Base-by-base conservation (phyloP, 495 filamentous ascomycete genomes). In the Lophium mytilinum region DNA sequence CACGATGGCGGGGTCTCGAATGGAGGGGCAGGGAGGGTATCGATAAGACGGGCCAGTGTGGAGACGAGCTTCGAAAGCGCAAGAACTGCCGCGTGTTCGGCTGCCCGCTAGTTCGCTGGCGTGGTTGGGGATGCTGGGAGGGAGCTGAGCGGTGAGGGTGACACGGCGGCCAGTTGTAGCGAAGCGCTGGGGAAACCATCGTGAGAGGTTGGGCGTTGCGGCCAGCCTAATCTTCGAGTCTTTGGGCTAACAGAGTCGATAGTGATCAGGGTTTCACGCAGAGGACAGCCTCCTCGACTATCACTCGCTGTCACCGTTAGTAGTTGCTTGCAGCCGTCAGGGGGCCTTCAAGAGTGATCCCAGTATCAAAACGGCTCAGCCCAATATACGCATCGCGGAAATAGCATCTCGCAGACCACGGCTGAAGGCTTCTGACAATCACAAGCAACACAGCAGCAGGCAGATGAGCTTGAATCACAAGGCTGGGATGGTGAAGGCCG, bases 81-180 rank as follows among this genome's bases (percentile, higher is more conserved):
- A 42, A n/a, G 8, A 14, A 14, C 24, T 9, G 21, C 37, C 33
- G 43, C 45, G 35, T 50, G 50, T 54, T 52, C 49, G 37, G 48
- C 53, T 30, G 24, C 24, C 55, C 57, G 57, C 58, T 64, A 60
- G 56, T 52, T 55, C 59, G 24, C 24, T 57, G 41, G n/a, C 15
- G 21, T 33, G 39, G 50, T 18, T 50, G 36, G 51, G 37, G 48
- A 49, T 53, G 18, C 17, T 46, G 34, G 53, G 17, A 36, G 34
- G 12, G n/a, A 24, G 52, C 52, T 47, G 37, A 53, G 61, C 57
- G 57, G 61, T 60, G 61, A 64, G 57, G 37, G 49, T 39, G 40
- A 55, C 51, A 57, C 42, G 24, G 37, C 42, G 21, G 40, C 40
- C 4, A 42, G 40, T 14, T 4, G 17, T 18, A 30, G 24, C 24